phyloP scores from a whole-genome alignment of 106 monocot genomes.

The Allium sativum region DNA sequence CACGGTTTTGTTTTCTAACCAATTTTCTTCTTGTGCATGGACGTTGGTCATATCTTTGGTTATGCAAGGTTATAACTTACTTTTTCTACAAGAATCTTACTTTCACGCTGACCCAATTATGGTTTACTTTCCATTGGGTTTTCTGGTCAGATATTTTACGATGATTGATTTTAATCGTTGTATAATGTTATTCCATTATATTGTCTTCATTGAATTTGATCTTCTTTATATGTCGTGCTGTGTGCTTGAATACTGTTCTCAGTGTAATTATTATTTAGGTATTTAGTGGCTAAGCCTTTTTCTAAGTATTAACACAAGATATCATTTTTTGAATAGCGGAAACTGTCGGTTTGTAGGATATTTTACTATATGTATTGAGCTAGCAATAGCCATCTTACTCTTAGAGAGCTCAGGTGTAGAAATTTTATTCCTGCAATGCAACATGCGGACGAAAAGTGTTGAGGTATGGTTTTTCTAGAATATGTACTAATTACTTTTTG shows the following conservation, averaged over 20 bases:
- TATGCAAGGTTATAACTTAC: slow-evolving; percentile 97
- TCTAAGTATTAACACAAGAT: no score
- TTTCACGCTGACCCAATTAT: slow-evolving; percentile 96
- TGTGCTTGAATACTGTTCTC: no score
- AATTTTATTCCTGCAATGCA: slow-evolving; percentile 80
- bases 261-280: no score
- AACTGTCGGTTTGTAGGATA: slow-evolving; percentile 97
- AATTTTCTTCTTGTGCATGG: slow-evolving; percentile 98
- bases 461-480: slow-evolving; percentile 34
- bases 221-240: no score
- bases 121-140: slow-evolving; percentile 99
- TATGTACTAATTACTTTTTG: no score
- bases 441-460: slow-evolving; percentile 82
- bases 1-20: slow-evolving; percentile 94
- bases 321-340: slow-evolving; percentile 44
- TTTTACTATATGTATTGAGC: slow-evolving; percentile 88
- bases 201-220: no score
- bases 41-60: slow-evolving; percentile 91
- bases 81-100: slow-evolving; percentile 99
- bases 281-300: no score
- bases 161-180: slow-evolving; percentile 98
- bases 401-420: slow-evolving; percentile 84
- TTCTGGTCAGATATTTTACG: slow-evolving; percentile 98
- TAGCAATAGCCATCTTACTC: slow-evolving; percentile 79
- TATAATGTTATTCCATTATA: slow-evolving; percentile 99